These are phyloP conservation scores for Flaveria floridana DNA, from an alignment of 140 eudicot species.

Conservation along the genomic window DNA sequence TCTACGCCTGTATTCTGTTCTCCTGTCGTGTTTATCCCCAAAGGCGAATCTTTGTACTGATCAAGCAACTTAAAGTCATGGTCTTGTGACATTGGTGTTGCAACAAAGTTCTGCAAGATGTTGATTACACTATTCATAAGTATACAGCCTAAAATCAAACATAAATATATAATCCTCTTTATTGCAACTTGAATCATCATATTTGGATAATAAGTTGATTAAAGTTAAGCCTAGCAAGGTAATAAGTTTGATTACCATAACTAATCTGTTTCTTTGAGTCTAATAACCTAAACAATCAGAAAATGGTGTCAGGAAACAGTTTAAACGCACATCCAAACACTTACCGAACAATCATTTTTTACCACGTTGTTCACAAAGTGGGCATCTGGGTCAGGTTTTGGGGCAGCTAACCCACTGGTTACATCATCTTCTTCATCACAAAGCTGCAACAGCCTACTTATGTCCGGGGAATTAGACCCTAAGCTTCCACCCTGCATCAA, in stretches of 20 bases:
- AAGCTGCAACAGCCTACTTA: slow-evolving; percentile 66
- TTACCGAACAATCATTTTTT: neutral
- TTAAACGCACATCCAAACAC: neutral
- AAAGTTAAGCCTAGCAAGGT: neutral
- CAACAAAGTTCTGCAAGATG: slow-evolving; percentile 47
- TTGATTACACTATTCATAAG: neutral
- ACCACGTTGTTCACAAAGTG: slow-evolving; percentile 61
- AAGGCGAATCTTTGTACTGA: slow-evolving; percentile 48
- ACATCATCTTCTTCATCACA: slow-evolving; percentile 82
- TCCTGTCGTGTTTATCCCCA: slow-evolving; percentile 44
- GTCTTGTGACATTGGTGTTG: slow-evolving; percentile 46
- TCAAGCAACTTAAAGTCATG: slow-evolving; percentile 48
- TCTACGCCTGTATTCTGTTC: slow-evolving; percentile 36
- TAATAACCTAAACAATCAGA: too few relatives aligned
- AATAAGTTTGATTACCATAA: too few relatives aligned
- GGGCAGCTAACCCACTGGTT: slow-evolving; percentile 70
- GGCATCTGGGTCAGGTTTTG: slow-evolving; percentile 87
- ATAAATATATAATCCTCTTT: neutral
- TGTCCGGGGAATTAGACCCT: slow-evolving; percentile 65
- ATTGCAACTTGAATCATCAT: neutral
- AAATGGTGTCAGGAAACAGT: neutral
- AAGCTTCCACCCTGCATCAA: slow-evolving; percentile 65
- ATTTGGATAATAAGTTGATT: neutral
- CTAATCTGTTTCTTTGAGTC: too few relatives aligned
- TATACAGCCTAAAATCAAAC: neutral